Evolutionary conservation across 1,284 basidiomycete genomes (phyloP).

Genomic region (Trametes polyzona): DNA sequence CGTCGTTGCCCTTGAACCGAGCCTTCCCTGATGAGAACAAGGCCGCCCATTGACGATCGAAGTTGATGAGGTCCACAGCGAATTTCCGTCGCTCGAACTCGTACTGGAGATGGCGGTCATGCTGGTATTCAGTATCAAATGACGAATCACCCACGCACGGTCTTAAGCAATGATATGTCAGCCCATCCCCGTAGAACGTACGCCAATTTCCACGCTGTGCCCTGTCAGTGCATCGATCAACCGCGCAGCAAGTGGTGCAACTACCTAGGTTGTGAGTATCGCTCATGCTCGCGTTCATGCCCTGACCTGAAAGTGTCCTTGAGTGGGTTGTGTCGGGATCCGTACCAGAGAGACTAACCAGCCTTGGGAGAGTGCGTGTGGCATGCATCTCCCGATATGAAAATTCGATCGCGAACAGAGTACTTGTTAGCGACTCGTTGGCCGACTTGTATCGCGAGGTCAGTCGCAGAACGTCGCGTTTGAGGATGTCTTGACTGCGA

Average conservation of each 20-base stretch:
- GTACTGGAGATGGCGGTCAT: conserved; percentile 45
- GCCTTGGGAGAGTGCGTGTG: conserved; percentile 86
- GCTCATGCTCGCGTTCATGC: conserved; percentile 81
- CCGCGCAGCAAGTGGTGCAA: background rate
- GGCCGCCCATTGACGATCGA: conserved; percentile 74
- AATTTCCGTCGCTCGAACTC: conserved; percentile 74
- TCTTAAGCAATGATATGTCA: conserved; percentile 67
- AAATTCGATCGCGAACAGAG: conserved; percentile 70
- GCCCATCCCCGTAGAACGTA: conserved; percentile 78
- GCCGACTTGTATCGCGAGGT: conserved; percentile 49
- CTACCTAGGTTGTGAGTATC: conserved; percentile 78
- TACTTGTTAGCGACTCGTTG: conserved; percentile 77
- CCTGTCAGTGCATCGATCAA: too few relatives aligned
- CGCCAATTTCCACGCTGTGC: conserved; percentile 73
- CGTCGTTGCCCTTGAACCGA: conserved; percentile 51
- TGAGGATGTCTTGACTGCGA: background rate
- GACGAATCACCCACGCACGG: conserved; percentile 48
- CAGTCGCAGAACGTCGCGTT: background rate
- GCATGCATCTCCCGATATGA: conserved; percentile 83
- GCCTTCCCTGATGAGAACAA: conserved; percentile 77
- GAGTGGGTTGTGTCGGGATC: too few relatives aligned
- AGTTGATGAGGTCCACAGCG: conserved; percentile 79
- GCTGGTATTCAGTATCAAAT: too few relatives aligned
- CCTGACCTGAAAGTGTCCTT: conserved; percentile 54
- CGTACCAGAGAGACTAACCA: conserved; percentile 21